Evolutionary conservation across 2,329 filamentous ascomycete genomes (phyloP).

Genomic region (Exophiala lecanii-corni): DNA sequence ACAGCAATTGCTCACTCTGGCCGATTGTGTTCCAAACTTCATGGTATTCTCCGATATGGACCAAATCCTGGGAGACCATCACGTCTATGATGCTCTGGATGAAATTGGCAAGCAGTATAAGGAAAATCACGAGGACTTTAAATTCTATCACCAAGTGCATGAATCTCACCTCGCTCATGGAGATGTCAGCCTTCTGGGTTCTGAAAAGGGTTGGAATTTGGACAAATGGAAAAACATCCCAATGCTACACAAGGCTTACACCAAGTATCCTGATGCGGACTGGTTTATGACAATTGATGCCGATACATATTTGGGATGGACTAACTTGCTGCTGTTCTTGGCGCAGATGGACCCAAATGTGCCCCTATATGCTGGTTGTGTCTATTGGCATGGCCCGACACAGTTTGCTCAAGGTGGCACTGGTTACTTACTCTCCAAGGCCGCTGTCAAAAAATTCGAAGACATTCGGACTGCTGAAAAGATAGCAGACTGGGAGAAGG

Average conservation of each 20-base stretch:
- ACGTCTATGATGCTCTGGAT: conserved; percentile 32
- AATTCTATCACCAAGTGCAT: conserved; percentile 32
- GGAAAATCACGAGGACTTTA: conserved; percentile 46
- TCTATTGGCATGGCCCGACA: conserved; percentile 19
- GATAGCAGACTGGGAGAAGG: conserved; percentile 21
- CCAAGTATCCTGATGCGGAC: conserved; percentile 48
- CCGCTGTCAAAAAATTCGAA: conserved; percentile 18
- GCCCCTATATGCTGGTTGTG: conserved; percentile 18
- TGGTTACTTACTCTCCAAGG: conserved; percentile 18
- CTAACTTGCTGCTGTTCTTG: conserved; percentile 18
- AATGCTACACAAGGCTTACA: conserved; percentile 53
- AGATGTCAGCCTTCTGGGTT: conserved; percentile 18
- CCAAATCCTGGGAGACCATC: conserved; percentile 30
- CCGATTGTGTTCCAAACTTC: conserved; percentile 48
- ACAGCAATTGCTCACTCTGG: conserved; percentile 51
- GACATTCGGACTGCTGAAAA: conserved; percentile 12
- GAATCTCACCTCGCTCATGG: conserved; percentile 12
- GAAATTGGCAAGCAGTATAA: conserved; percentile 39
- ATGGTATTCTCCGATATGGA: conserved; percentile 42
- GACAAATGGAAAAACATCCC: conserved; percentile 62
- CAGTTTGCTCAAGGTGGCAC: conserved; percentile 20
- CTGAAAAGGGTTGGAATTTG: conserved; percentile 44
- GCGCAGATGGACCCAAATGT: conserved; percentile 16
- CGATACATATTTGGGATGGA: conserved; percentile 22
- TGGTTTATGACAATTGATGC: conserved; percentile 52